Evolutionary conservation across 768 basidiomycete genomes (phyloP).

Genomic region (Hysterangium stoloniferum): DNA sequence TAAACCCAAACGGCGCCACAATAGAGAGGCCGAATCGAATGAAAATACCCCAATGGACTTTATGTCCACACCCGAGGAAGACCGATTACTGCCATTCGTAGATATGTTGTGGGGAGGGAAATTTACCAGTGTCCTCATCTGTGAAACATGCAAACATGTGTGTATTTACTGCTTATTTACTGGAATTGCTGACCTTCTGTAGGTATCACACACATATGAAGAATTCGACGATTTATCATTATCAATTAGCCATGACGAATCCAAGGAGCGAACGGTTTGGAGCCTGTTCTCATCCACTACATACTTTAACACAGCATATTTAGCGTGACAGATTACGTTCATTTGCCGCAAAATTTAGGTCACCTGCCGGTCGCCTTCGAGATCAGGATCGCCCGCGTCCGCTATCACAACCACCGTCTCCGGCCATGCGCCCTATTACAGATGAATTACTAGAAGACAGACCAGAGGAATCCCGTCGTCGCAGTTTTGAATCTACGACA

Average conservation of each 20-base stretch:
- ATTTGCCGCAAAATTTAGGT: conserved; percentile 56
- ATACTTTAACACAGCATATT: not conserved
- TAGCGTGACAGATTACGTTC: conserved; percentile 66
- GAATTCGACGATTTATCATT: conserved; percentile 93
- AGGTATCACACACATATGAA: conserved; percentile 78
- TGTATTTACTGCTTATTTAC: conserved; percentile 13
- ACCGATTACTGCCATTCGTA: conserved; percentile 59
- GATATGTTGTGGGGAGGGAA: conserved; percentile 90
- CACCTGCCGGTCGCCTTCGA: conserved; percentile 25
- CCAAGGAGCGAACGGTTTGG: conserved; percentile 55
- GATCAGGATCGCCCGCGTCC: not conserved
- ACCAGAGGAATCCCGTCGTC: not conserved
- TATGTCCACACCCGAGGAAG: conserved; percentile 33
- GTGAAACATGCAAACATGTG: conserved; percentile 88
- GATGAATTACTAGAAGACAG: not conserved
- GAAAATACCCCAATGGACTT: conserved; percentile 1
- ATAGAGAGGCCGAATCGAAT: conserved; percentile 8
- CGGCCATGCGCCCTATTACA: not conserved
- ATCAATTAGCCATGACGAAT: conserved; percentile 77
- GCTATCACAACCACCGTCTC: conserved; percentile 10
- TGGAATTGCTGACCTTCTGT: not conserved
- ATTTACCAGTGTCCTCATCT: conserved; percentile 86
- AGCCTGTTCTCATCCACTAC: not conserved
- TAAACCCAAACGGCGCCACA: conserved; percentile 34
- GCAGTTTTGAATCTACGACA: conserved; percentile 3